Conservation (phyloP, 768 basidiomycete species). For the Clavulina sp. region DNA sequence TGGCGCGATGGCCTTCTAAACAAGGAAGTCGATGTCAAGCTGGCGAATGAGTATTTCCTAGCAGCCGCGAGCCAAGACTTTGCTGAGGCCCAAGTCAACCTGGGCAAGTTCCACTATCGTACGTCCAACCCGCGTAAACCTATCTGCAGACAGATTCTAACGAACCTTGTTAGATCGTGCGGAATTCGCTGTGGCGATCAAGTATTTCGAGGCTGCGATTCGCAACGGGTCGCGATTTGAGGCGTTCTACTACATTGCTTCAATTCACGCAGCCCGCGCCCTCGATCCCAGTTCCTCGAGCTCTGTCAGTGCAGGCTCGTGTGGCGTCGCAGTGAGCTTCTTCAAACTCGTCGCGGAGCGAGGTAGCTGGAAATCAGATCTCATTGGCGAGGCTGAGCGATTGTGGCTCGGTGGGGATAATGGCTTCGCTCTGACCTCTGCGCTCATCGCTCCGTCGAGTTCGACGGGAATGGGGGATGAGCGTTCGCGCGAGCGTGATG, state of each 20-base stretch:
- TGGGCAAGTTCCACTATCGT: conserved; percentile 69
- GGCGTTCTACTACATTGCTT: conserved; percentile 83
- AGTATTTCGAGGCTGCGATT: conserved; percentile 70
- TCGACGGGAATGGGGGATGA: conserved; percentile 46
- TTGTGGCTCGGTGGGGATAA: no score
- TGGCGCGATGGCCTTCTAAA: conserved; percentile 73
- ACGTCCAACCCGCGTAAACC: neutral
- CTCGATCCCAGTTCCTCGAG: conserved; percentile 19
- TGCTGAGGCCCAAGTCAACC: conserved; percentile 80
- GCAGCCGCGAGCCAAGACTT: conserved; percentile 75
- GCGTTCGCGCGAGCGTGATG: no score
- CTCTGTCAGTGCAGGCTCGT: conserved; percentile 34
- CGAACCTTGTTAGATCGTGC: conserved; percentile 34
- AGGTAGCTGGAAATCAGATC: conserved; percentile 69
- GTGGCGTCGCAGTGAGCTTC: conserved; percentile 81
- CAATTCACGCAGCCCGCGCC: conserved; percentile 51
- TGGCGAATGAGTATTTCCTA: conserved; percentile 49
- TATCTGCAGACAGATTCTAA: conserved; percentile 3
- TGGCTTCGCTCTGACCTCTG: conserved; percentile 17
- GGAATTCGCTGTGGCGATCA: conserved; percentile 46
- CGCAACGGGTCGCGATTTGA: conserved; percentile 84
- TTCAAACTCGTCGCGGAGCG: conserved; percentile 86
- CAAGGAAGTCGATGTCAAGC: conserved; percentile 43
- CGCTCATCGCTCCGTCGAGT: no score
- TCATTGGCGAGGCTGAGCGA: conserved; percentile 62